Base-by-base conservation (phyloP, 495 filamentous ascomycete species). In the Polyplosphaeria fusca region DNA sequence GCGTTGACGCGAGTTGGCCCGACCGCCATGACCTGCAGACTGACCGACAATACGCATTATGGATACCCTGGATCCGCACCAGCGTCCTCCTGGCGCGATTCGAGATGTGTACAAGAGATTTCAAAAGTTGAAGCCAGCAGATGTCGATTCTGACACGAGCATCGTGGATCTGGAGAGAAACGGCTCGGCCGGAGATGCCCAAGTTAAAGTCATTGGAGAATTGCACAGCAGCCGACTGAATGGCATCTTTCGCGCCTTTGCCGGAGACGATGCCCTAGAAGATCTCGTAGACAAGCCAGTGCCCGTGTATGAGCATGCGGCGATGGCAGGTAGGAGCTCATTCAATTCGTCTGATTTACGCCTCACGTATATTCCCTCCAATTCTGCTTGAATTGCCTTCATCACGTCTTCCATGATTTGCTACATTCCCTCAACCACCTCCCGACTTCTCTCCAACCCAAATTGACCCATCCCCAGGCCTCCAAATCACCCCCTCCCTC, bases 401-500 rank as follows among this genome's bases (percentile, higher is more conserved):
- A 35, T 7, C 7, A 7, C 30, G 30, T 35, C 30, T 35, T 7
- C 30, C 30, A 35, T 35, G n/a, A n/a, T n/a, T n/a, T n/a, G n/a
- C n/a, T n/a, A n/a, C n/a, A 7, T 35, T 35, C 14, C 30, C 14
- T 35, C 14, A 35, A 7, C 7, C 30, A 14, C 7, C 30, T 7
- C 30, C 30, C 14, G 30, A 35, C 30, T 35, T 35, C 35, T 40
- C 23, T 50, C 45, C 50, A n/a, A 32, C 35, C 24, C 20, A 9
- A 40, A 7, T 42, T 20, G 4, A 11, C n/a, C 22, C 11, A 18
- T 32, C 20, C n/a, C 30, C 63, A 94, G 89, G 87, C 49, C 77
- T 96, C 11, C 76, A 83, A 28, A 79, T 96, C 55, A 73, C 88
- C 20, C 91, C 91, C 49, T 77, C 78, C 9, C 68, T 95, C 0